A percentile compares a stretch with the other conserved stretches of the same genome.
phyloP scores from a whole-genome alignment of 352 stramenopile genomes.

The Hyaloperonospora arabidopsidis region DNA sequence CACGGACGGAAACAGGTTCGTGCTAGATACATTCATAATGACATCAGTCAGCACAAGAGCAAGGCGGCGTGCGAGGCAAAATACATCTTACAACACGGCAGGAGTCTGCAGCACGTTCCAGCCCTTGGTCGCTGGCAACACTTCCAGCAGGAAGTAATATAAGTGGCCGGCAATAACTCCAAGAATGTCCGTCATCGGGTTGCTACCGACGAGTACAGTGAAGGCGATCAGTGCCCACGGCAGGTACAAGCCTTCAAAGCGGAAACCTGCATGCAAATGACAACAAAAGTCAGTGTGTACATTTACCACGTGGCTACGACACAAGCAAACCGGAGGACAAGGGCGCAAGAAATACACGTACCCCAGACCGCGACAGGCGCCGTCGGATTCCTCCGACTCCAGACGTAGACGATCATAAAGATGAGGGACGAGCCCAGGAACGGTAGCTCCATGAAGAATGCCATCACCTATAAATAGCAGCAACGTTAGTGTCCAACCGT shows the following conservation, averaged over 20 bases:
- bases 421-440: conserved; percentile 83
- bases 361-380: conserved; percentile 78
- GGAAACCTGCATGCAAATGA: conserved; percentile 45
- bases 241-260: conserved; percentile 81
- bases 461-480: conserved; percentile 43
- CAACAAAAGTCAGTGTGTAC: conserved; percentile 2
- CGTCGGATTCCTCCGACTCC: conserved; percentile 82
- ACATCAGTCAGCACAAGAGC: conserved; percentile 3
- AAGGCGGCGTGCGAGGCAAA: not conserved
- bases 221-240: conserved; percentile 87
- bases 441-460: conserved; percentile 74
- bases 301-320: not conserved
- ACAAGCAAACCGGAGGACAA: not conserved
- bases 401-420: conserved; percentile 89
- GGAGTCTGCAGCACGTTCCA: conserved; percentile 81
- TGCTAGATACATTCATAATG: conserved; percentile 14
- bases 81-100: conserved; percentile 53
- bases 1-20: conserved; percentile 61
- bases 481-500: not conserved
- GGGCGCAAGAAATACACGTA: conserved; percentile 27
- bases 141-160: conserved; percentile 88
- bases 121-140: conserved; percentile 77
- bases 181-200: conserved; percentile 83
- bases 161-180: conserved; percentile 80
- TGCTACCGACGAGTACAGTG: conserved; percentile 79